Evolutionary conservation across 164 flowering plant genomes (phyloP), one percentile per base, ranked within the genome.

Genomic region (Saururus chinensis): DNA sequence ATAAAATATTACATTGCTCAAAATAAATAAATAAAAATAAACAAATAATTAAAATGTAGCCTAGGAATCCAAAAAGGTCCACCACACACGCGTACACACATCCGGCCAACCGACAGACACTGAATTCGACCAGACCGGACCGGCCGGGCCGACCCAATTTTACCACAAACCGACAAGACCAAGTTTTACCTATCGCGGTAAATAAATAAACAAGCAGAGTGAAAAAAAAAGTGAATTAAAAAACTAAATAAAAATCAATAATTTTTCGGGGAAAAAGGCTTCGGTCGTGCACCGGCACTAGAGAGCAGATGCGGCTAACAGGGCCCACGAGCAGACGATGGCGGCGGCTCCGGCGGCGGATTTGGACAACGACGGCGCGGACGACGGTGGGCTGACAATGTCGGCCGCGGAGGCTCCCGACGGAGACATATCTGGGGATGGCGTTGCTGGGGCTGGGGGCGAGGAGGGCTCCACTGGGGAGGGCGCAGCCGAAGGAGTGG

Each of bases 401-500:
- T 0, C 14, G 81, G 10, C 1, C 60, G 73, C 55, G 76, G 57
- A 30, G 4, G 23, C 72, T 19, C 61, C 57, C 64, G 60, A 74
- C n/a, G 85, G 71, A 4, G 74, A 62, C 0, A 68, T 68, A 0
- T 20, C 62, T 21, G 89, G 86, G 1, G 77, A 63, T 0, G 55
- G 20, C 37, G 45, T 48, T 4, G 65, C 55, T 26, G 64, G 64
- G 2, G 69, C 64, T 1, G 69, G 69, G 12, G 70, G 70, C 16
- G 68, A 65, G 9, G 42, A 22, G 10, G 60, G 60, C 35, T 69
- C 81, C 0, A 61, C 66, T 14, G 73, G 68, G 13, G 57, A 64
- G 16, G 96, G 91, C 0, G 87, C 62, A 1, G 71, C 84, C 0
- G 66, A 80, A 0, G 87, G 84, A 16, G 85, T 75, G 0, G 71